Base-by-base conservation (phyloP, 2,329 filamentous ascomycete genomes). In the Alternaria triticina region DNA sequence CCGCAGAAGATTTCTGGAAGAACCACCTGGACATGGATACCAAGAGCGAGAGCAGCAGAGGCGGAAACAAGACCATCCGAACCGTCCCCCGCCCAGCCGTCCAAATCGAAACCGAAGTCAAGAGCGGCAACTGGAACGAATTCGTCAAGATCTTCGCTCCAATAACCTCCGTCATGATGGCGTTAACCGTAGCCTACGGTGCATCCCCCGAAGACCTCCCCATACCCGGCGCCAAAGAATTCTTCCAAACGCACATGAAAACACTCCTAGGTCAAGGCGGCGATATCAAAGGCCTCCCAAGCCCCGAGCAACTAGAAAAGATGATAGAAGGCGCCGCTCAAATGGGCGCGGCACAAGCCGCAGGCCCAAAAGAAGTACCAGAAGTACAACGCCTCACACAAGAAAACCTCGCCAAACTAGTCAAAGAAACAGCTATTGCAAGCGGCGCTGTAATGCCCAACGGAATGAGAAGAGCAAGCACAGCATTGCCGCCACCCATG, bases 1-100 rank as follows among this genome's bases (percentile, higher is more conserved):
- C 96, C 0, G 85, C 89, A 5, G 90, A 91, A 67, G 83, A 88
- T 25, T 79, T 76, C 43, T 81, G 79, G 79, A 80, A 81, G 55
- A 72, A 80, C 12, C 77, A 79, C 52, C 78, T 82, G 8, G 81
- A 81, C 30, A 75, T 75, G 68, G 73, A 66, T 30, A 72, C 73
- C 12, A 72, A 63, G 66, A 81, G 61, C 15, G 61, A 63, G 36
- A 60, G 51, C 12, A 63, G 76, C 70, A 76, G 72, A 23, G 74
- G 66, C 22, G 66, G 66, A 23, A 79, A 71, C 61, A 79, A 73
- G 68, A 80, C 59, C 69, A 80, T 77, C 23, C 73, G 76, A 17
- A 76, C 64, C 27, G 70, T 78, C 2, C 72, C 77, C 3, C 65
- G 67, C 12, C 76, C 78, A 12, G 82, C 83, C 6, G 81, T 82